Evolutionary conservation across 768 basidiomycete genomes (phyloP).

Genomic region (Amanita molliuscula): DNA sequence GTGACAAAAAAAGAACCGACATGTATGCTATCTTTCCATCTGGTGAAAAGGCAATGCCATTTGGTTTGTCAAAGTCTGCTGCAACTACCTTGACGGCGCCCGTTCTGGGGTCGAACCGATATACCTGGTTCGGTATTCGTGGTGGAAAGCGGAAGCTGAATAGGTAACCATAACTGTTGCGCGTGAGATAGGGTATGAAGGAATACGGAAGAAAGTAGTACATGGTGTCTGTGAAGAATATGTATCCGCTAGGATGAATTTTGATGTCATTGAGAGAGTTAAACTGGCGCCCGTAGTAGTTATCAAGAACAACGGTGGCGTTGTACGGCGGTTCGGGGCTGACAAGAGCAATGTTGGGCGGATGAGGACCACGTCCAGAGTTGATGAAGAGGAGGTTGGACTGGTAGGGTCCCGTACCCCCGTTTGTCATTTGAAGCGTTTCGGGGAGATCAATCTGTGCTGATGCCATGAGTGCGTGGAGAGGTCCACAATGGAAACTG

Average conservation of each 20-base stretch:
- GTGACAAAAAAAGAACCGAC: slow-evolving; percentile 17
- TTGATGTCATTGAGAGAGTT: slow-evolving; percentile 78
- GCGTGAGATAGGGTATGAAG: neutral
- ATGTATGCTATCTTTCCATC: slow-evolving; percentile 60
- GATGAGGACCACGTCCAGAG: slow-evolving; percentile 52
- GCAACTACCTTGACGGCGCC: slow-evolving; percentile 63
- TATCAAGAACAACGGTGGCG: slow-evolving; percentile 61
- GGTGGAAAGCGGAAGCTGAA: slow-evolving; percentile 59
- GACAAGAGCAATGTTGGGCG: slow-evolving; percentile 55
- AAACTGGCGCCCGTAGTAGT: slow-evolving; percentile 73
- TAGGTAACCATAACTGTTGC: slow-evolving; percentile 48
- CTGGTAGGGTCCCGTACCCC: slow-evolving; percentile 53
- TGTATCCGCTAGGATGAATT: slow-evolving; percentile 54
- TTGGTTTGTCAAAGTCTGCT: slow-evolving; percentile 62
- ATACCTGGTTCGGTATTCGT: slow-evolving; percentile 65
- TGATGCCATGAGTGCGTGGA: neutral
- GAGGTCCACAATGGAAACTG: neutral
- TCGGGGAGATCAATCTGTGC: slow-evolving; percentile 46
- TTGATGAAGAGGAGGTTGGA: slow-evolving; percentile 50
- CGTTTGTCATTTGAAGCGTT: slow-evolving; percentile 60
- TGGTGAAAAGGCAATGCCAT: slow-evolving; percentile 65
- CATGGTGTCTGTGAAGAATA: slow-evolving; percentile 71
- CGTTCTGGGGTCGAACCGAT: slow-evolving; percentile 61
- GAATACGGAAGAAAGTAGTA: slow-evolving; percentile 22
- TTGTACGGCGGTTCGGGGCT: slow-evolving; percentile 58